Evolutionary conservation across 202 grass and related monocot species (phyloP).

Genomic region (Tripidium arundinaceum): DNA sequence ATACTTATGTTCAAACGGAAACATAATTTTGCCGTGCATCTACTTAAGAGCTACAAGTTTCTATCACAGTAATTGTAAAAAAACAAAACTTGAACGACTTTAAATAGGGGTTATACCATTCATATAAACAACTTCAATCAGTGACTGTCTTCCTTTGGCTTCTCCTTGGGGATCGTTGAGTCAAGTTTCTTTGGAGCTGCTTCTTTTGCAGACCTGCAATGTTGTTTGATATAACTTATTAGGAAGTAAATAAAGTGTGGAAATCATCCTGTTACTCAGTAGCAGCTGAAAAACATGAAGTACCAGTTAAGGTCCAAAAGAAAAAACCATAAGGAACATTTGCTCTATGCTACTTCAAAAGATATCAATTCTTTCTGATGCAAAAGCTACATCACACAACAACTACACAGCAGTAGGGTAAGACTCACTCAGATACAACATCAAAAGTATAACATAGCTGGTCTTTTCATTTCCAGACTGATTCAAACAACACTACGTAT

Average conservation of each 20-base stretch:
- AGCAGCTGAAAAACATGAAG: background rate
- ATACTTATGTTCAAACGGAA: background rate
- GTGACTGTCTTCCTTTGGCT: conserved; percentile 39
- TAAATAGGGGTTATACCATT: conserved; percentile 15
- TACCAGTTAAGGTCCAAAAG: background rate
- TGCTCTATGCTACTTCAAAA: conserved; percentile 1
- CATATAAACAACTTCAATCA: conserved; percentile 26
- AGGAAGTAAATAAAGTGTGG: background rate
- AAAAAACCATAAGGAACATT: background rate
- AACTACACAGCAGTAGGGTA: too few relatives aligned
- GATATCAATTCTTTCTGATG: background rate
- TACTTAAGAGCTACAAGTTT: conserved; percentile 5
- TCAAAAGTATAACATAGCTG: background rate
- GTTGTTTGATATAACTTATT: background rate
- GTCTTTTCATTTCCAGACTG: background rate
- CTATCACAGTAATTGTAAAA: conserved; percentile 5
- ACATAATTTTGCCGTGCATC: background rate
- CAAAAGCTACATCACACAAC: background rate
- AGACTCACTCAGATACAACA: background rate
- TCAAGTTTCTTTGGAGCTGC: conserved; percentile 41
- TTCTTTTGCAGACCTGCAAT: conserved; percentile 49
- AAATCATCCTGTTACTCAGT: background rate
- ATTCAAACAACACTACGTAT: background rate
- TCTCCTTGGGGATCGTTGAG: conserved; percentile 42
- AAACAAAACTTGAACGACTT: background rate